phyloP scores from a whole-genome alignment of 2,329 filamentous ascomycete species.

The Neonectria ditissima region DNA sequence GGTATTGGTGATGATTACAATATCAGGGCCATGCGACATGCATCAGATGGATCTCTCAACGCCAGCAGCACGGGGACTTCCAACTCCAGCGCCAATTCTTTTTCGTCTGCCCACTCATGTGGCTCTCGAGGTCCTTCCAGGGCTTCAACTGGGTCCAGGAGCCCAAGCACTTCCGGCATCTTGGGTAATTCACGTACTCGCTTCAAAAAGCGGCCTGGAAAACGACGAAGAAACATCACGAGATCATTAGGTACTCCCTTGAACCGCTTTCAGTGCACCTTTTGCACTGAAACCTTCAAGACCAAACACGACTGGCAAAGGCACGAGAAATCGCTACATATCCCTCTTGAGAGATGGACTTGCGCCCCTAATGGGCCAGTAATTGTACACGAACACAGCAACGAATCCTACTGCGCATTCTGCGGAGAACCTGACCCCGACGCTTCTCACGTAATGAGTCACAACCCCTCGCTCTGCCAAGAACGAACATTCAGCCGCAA shows the following conservation, averaged over 20 bases:
- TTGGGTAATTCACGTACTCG: neutral
- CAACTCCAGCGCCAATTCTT: neutral
- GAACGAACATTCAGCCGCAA: conserved; percentile 58
- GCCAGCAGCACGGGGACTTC: too few relatives aligned
- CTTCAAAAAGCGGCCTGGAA: conserved; percentile 1
- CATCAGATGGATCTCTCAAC: too few relatives aligned
- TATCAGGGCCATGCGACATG: too few relatives aligned
- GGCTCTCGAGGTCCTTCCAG: conserved; percentile 3
- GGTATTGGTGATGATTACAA: conserved; percentile 47
- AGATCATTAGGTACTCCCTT: neutral
- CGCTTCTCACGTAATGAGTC: conserved; percentile 46
- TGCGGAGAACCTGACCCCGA: conserved; percentile 48
- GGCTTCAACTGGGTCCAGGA: neutral
- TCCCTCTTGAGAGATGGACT: too few relatives aligned
- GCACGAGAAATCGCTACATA: too few relatives aligned
- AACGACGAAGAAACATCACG: neutral
- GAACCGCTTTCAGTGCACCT: too few relatives aligned
- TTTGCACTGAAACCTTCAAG: too few relatives aligned
- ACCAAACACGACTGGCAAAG: too few relatives aligned
- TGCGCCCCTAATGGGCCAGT: too few relatives aligned
- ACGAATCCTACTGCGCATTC: conserved; percentile 49
- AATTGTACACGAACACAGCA: neutral
- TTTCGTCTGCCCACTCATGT: conserved; percentile 3
- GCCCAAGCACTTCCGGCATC: neutral
- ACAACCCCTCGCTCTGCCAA: conserved; percentile 57